Evolutionary conservation across 345 rosid species (phyloP).

Genomic region (Gossypium ekmanianum): DNA sequence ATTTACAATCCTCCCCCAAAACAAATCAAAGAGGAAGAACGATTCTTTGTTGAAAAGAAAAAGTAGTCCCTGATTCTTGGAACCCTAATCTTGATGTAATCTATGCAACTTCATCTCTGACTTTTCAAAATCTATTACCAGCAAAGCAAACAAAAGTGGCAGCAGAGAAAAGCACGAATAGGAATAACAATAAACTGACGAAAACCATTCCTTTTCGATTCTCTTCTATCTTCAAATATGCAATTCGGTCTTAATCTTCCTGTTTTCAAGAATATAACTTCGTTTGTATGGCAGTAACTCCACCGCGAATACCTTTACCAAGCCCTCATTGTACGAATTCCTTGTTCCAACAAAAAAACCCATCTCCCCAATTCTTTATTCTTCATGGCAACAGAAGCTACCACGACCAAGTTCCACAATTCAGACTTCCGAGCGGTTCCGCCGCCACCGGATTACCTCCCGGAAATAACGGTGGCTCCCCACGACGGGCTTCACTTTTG

Average conservation of each 20-base stretch:
- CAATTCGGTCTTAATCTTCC: neutral
- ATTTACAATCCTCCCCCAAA: too few relatives aligned
- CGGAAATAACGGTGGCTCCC: slow-evolving; percentile 36
- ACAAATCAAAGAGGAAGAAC: too few relatives aligned
- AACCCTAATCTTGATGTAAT: neutral
- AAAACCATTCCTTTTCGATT: neutral
- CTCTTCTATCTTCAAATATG: neutral
- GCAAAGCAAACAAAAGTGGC: too few relatives aligned
- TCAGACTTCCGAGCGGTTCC: slow-evolving; percentile 61
- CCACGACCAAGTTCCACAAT: slow-evolving; percentile 51
- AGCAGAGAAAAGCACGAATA: neutral
- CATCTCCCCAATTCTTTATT: neutral
- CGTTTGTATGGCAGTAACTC: slow-evolving; percentile 9
- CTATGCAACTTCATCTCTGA: neutral
- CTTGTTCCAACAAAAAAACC: neutral
- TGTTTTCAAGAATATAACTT: neutral
- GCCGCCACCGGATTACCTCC: slow-evolving; percentile 55
- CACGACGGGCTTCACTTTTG: slow-evolving; percentile 73
- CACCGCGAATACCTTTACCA: neutral
- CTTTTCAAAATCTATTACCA: neutral
- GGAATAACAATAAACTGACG: neutral
- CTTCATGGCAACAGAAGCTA: slow-evolving; percentile 62
- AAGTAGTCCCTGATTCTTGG: slow-evolving; percentile 18
- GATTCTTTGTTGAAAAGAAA: neutral
- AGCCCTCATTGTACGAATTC: slow-evolving; percentile 4